A percentile compares a stretch with the other conserved stretches of the same genome.
Evolutionary conservation across 228 moss, liverwort and hornwort species (phyloP).

Genomic region (Sphagnum fallax): DNA sequence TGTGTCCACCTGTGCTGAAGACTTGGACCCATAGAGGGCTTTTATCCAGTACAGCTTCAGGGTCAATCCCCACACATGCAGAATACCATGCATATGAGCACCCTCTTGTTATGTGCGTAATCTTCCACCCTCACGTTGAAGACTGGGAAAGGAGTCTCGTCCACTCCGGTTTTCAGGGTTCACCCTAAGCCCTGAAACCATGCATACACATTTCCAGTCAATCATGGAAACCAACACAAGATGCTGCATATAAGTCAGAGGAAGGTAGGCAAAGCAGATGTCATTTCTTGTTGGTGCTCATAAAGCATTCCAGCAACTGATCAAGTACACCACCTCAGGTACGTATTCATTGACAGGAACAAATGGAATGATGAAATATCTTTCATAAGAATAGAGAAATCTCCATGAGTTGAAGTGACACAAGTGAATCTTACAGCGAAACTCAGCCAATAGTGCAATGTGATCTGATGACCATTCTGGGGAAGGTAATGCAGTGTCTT

Average conservation of each 20-base stretch:
- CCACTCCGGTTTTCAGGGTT: too few species aligned
- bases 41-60: background rate
- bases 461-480: constrained; percentile 92
- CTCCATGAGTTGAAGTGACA: constrained; percentile 1
- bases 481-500: constrained; percentile 69
- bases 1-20: background rate
- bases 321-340: too few species aligned
- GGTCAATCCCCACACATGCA: background rate
- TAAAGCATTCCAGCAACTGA: background rate
- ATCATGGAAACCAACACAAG: too few species aligned
- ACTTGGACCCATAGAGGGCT: background rate
- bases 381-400: background rate
- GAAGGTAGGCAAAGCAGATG: background rate
- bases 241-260: background rate
- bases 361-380: background rate
- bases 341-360: background rate
- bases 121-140: background rate
- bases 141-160: background rate
- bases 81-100: too few species aligned
- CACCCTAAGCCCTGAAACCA: too few species aligned
- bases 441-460: constrained; percentile 74
- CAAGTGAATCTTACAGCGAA: constrained; percentile 48
- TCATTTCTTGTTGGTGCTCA: background rate
- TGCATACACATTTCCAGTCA: too few species aligned
- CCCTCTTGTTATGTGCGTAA: background rate